These are phyloP conservation scores for Sisymbrium irio DNA, from an alignment of 345 rosid species.

Conservation along the genomic window DNA sequence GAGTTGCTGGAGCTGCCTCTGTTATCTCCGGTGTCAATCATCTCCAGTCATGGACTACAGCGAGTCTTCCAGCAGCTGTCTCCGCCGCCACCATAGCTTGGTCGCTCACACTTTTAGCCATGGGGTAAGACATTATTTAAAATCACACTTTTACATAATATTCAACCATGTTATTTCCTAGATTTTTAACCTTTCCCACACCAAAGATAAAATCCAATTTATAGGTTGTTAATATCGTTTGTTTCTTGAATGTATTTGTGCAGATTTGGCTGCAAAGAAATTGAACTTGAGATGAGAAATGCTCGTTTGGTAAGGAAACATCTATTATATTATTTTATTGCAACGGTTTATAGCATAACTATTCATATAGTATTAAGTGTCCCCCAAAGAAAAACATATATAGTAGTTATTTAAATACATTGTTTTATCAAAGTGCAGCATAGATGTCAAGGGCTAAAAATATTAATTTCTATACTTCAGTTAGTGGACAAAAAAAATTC, in stretches of 20 bases:
- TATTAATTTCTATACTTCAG: background rate
- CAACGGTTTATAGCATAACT: background rate
- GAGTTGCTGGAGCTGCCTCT: slow-evolving; percentile 84
- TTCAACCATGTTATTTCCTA: background rate
- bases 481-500: background rate
- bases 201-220: background rate
- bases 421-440: background rate
- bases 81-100: slow-evolving; percentile 75
- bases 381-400: background rate
- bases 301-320: slow-evolving; percentile 58
- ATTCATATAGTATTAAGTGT: background rate
- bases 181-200: background rate
- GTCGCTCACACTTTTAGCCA: slow-evolving; percentile 84
- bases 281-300: slow-evolving; percentile 69
- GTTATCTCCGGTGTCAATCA: slow-evolving; percentile 64
- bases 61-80: slow-evolving; percentile 73
- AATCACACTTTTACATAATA: background rate
- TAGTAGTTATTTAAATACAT: background rate
- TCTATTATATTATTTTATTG: background rate
- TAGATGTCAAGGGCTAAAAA: background rate
- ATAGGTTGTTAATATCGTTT: background rate
- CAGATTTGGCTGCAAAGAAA: slow-evolving; percentile 90
- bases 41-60: slow-evolving; percentile 54
- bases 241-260: slow-evolving; percentile 1
- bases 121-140: slow-evolving; percentile 52